These are phyloP conservation scores for Candida qinlingensis DNA, from an alignment of 805 yeast genomes.

Conservation along the genomic window DNA sequence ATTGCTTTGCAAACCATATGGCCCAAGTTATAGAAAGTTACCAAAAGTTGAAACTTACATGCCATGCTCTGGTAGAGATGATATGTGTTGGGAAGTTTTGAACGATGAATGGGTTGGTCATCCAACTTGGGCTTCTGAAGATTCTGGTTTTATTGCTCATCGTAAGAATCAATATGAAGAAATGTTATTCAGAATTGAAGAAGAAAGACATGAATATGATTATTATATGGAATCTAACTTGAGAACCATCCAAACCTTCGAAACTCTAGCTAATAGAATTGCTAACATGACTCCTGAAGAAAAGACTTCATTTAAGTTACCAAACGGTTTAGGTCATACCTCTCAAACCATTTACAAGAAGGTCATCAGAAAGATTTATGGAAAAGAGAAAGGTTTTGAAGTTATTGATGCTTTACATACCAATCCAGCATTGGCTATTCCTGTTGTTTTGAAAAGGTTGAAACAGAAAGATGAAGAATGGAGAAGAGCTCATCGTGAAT, in stretches of 20 bases:
- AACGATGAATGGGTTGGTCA: constrained; percentile 99
- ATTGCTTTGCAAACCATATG: constrained; percentile 86
- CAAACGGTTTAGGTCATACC: constrained; percentile 90
- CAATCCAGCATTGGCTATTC: constrained; percentile 92
- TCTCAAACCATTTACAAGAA: constrained; percentile 89
- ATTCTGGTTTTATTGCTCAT: constrained; percentile 98
- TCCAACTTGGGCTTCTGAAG: constrained; percentile 99
- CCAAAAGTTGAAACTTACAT: constrained; percentile 92
- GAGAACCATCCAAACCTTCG: constrained; percentile 91
- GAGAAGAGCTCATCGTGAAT: constrained; percentile 96
- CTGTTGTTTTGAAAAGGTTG: constrained; percentile 83
- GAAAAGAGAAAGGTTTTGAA: constrained; percentile 91
- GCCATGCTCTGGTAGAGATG: constrained; percentile 99
- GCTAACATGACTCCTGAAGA: constrained; percentile 92
- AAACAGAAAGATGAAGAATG: constrained; percentile 99
- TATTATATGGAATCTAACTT: constrained; percentile 91
- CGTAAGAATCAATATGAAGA: constrained; percentile 98
- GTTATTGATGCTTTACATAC: constrained; percentile 94
- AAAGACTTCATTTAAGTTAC: constrained; percentile 76
- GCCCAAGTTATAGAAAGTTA: constrained; percentile 88
- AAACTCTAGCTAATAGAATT: constrained; percentile 89
- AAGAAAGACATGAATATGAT: constrained; percentile 96
- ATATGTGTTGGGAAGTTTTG: constrained; percentile 97
- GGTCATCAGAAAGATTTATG: constrained; percentile 88
- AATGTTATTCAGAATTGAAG: constrained; percentile 89